Conservation (phyloP, 225 moss, liverwort and hornwort genomes). For the Marchantia polymorpha region DNA sequence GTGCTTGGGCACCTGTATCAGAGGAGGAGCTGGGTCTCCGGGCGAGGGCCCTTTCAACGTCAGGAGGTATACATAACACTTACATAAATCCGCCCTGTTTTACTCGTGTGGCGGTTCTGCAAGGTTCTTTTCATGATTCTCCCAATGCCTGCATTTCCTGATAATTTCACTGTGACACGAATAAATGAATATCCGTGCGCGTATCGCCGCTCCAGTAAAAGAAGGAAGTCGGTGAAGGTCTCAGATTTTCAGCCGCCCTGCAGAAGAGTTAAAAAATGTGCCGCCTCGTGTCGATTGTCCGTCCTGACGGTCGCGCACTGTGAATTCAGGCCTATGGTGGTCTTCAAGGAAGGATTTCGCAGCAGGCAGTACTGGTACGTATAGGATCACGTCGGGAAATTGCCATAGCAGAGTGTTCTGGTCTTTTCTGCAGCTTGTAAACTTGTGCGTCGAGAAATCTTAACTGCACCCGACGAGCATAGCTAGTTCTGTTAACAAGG, state of each 20-base stretch:
- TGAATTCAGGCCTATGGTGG: slow-evolving; percentile 72
- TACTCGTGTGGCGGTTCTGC: background rate
- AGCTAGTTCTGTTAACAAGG: too few relatives aligned
- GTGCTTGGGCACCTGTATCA: slow-evolving; percentile 80
- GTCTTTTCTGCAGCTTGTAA: too few relatives aligned
- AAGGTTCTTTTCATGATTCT: background rate
- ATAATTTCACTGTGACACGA: background rate
- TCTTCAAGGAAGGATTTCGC: slow-evolving; percentile 96
- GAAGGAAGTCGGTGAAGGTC: background rate
- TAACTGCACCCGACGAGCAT: too few relatives aligned
- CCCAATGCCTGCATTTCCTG: too few relatives aligned
- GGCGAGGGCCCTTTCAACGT: slow-evolving; percentile 92
- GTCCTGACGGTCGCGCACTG: background rate
- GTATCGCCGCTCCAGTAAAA: background rate
- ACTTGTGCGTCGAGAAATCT: too few relatives aligned
- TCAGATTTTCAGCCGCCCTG: background rate
- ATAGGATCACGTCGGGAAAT: too few relatives aligned
- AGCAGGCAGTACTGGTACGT: slow-evolving; percentile 85
- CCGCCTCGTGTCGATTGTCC: background rate
- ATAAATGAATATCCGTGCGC: too few relatives aligned
- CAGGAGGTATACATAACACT: slow-evolving; percentile 61
- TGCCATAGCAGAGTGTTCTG: too few relatives aligned
- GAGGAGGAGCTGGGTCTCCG: slow-evolving; percentile 64
- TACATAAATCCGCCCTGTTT: too few relatives aligned
- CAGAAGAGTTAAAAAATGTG: background rate